Base-by-base conservation (phyloP, 208 protist species). In the Acanthamoeba royreba region DNA sequence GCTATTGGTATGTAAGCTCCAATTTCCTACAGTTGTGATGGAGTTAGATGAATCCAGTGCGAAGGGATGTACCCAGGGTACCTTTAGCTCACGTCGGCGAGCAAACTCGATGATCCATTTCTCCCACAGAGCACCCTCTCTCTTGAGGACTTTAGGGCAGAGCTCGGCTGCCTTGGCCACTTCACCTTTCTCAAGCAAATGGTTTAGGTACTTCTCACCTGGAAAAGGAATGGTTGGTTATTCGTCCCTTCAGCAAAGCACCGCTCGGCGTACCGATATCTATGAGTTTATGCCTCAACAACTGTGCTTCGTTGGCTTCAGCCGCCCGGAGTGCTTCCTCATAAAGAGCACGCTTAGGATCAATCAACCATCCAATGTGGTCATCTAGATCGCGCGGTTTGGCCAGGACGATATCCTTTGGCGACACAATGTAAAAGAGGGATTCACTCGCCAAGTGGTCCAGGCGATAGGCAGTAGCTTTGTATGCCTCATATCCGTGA, bases 401-500 rank as follows among this genome's bases (percentile, higher is more conserved):
- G 2, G 97, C 97, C 42, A 97, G 92, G 58, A 98, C 94, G 15
- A 98, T 96, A 93, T 98, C 97, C 46, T 94, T 97, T 52, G 96
- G 97, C 61, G 95, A 97, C 8, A 98, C 86, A 22, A 98, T 95
- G 74, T 97, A 98, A 42, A 96, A 97, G 11, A 97, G 45, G 1
- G 55, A 66, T 35, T 97, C 96, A 33, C 5, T 66, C 4, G 58
- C 79, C 58, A 95, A 43, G 40, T 88, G 86, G 79, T 93, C 58
- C 19, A 90, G 42, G n/a, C 87, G 43, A 25, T 87, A 95, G 17
- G 83, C n/a, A 1, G 77, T 35, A 17, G 49, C 77, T 31, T 94
- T 94, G 77, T 46, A 40, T 35, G 40, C 45, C 28, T 94, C 58
- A 40, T 92, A 92, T 9, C 45, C 58, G 35, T 83, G 66, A 53